phyloP scores from a whole-genome alignment of 2,329 filamentous ascomycete species.

The Aspergillus nomiae region DNA sequence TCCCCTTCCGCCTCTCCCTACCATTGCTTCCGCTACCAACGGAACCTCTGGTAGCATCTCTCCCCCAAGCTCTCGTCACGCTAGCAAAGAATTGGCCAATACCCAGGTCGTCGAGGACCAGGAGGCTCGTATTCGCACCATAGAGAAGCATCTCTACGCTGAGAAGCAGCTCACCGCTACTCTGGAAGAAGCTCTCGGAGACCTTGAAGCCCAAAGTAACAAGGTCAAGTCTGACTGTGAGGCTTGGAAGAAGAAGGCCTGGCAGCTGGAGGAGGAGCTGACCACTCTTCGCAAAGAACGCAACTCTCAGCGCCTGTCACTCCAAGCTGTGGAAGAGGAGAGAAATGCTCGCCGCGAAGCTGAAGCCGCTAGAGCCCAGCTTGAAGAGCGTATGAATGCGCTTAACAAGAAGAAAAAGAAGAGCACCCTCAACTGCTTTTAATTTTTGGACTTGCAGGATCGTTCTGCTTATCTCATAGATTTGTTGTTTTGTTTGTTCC shows the following conservation, averaged over 20 bases:
- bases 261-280: slow-evolving; percentile 68
- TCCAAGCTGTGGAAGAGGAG: slow-evolving; percentile 96
- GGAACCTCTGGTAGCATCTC: slow-evolving; percentile 57
- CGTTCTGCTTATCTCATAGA: slow-evolving; percentile 8
- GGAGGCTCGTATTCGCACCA: slow-evolving; percentile 89
- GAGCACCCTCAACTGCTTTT: slow-evolving; percentile 98
- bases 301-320: slow-evolving; percentile 61
- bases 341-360: slow-evolving; percentile 87
- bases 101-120: slow-evolving; percentile 91
- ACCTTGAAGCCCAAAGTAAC: slow-evolving; percentile 88
- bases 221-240: slow-evolving; percentile 91
- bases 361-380: slow-evolving; percentile 81
- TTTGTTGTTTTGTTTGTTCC: slow-evolving; percentile 11
- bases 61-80: slow-evolving; percentile 66
- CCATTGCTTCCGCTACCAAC: slow-evolving; percentile 52
- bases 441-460: slow-evolving; percentile 36
- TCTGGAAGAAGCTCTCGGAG: slow-evolving; percentile 90
- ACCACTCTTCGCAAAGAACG: slow-evolving; percentile 59
- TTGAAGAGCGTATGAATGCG: slow-evolving; percentile 93
- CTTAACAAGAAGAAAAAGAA: slow-evolving; percentile 89
- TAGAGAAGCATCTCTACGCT: slow-evolving; percentile 93
- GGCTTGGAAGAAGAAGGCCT: slow-evolving; percentile 83
- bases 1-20: slow-evolving; percentile 88
- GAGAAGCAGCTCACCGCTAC: slow-evolving; percentile 96
- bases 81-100: slow-evolving; percentile 77